Base-by-base conservation (phyloP, 441 rosid genomes). In the Mallotus repandus region DNA sequence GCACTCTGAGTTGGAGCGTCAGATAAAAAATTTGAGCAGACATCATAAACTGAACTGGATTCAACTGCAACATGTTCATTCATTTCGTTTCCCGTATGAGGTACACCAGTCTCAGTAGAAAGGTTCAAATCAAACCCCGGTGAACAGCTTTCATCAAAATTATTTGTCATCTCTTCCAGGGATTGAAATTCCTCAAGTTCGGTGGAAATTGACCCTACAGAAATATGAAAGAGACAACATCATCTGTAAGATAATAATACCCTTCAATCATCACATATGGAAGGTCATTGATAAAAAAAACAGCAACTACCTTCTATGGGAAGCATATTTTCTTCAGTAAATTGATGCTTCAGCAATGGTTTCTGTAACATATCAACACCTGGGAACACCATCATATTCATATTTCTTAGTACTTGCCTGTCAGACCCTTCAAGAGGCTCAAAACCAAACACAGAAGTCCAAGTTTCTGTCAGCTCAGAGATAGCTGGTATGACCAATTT, bases 401-500 rank as follows among this genome's bases (percentile, higher is more conserved):
- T 81, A 76, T 86, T 88, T 82, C 85, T 89, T 75, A 87, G 81
- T 80, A 73, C 75, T 70, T 78, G 82, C 76, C 79, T 84, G 67
- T 72, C 83, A 68, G 82, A 76, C 71, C 73, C 77, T 58, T 81
- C 84, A 70, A 91, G 76, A 16, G 93, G 90, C 76, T 48, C 77
- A 85, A 96, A 96, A 77, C 93, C 96, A 72, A 96, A 96, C 68
- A 88, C 94, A 69, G 92, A 86, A 66, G 90, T 93, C 99, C 98
- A 96, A 5, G 97, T 91, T 77, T 86, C 91, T 73, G 75, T 88
- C 45, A 96, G 84, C 74, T 96, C 97, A 65, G 95, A 86, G 61
- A 96, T 83, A 69, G 99, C 99, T 74, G 98, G 99, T 83, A 96
- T 91, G 75, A 93, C 89, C 87, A 93, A 81, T 74, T 86, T 93